These are phyloP conservation scores for Dioscorea cayenensis DNA, from an alignment of 116 monocot genomes.

Conservation along the genomic window DNA sequence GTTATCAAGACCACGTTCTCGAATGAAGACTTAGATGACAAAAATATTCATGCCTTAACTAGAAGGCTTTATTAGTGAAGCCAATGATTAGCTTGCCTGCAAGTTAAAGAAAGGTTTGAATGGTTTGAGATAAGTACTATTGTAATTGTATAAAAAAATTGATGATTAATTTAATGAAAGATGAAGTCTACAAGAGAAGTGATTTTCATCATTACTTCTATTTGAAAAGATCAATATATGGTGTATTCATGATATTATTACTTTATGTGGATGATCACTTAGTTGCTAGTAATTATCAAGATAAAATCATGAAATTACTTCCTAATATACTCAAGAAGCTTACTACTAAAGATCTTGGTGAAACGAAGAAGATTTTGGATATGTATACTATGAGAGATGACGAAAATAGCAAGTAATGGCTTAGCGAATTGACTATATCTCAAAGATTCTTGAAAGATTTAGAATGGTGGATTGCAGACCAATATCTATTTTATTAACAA, in stretches of 20 bases:
- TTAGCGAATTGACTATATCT: not conserved
- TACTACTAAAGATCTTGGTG: not conserved
- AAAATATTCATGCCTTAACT: not conserved
- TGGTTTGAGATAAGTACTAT: not conserved
- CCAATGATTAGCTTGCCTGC: not conserved
- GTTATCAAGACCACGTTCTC: slow-evolving; percentile 1
- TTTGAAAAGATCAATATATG: not conserved
- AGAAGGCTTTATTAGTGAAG: not conserved
- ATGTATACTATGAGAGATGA: not conserved
- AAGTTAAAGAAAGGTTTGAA: not conserved
- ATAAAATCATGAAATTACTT: not conserved
- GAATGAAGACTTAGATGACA: not conserved
- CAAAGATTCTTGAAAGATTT: not conserved
- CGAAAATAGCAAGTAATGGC: not conserved
- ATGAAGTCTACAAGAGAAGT: not conserved
- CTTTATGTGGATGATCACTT: not conserved
- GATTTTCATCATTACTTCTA: not conserved
- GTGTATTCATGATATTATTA: not conserved
- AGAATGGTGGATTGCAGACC: not conserved
- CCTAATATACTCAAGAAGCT: not conserved
- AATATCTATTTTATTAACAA: not conserved
- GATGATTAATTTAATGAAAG: not conserved
- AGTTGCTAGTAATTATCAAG: not conserved
- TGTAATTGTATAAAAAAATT: not conserved
- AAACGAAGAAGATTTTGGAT: not conserved